Evolutionary conservation across 2,329 filamentous ascomycete species (phyloP).

Genomic region (Ceratocystiopsis minuta): DNA sequence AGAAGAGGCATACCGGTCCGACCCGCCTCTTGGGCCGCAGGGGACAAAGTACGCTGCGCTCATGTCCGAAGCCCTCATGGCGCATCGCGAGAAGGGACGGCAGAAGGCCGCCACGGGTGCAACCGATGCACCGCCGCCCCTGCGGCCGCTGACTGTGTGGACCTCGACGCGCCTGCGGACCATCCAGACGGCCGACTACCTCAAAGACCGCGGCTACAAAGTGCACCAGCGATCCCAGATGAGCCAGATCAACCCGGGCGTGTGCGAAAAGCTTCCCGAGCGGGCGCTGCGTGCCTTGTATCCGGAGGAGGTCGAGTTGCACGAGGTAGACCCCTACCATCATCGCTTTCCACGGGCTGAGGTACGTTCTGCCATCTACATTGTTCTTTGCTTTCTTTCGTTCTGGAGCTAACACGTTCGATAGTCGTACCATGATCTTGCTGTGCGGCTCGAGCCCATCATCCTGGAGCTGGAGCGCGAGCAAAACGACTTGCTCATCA

Average conservation of each 20-base stretch:
- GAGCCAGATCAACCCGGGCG: slow-evolving; percentile 91
- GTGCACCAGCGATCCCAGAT: slow-evolving; percentile 87
- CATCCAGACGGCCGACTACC: slow-evolving; percentile 69
- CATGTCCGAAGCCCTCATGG: slow-evolving; percentile 69
- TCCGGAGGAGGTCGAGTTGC: slow-evolving; percentile 80
- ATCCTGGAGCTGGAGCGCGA: slow-evolving; percentile 94
- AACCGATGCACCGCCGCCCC: slow-evolving; percentile 37
- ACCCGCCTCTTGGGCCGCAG: slow-evolving; percentile 65
- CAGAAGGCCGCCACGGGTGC: slow-evolving; percentile 50
- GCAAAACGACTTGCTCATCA: slow-evolving; percentile 93
- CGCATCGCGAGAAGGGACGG: slow-evolving; percentile 69
- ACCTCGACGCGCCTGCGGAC: slow-evolving; percentile 83
- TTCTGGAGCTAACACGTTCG: neutral
- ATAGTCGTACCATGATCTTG: slow-evolving; percentile 92
- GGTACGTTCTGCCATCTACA: slow-evolving; percentile 31
- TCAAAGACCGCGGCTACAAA: slow-evolving; percentile 66
- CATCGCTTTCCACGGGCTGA: slow-evolving; percentile 91
- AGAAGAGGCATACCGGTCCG: slow-evolving; percentile 80
- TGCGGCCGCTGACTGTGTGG: slow-evolving; percentile 69
- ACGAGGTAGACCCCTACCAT: slow-evolving; percentile 89
- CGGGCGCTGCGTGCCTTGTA: slow-evolving; percentile 62
- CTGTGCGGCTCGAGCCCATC: slow-evolving; percentile 93
- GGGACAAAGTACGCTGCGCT: slow-evolving; percentile 66
- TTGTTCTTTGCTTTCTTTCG: neutral
- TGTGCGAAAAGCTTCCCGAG: slow-evolving; percentile 88